These are phyloP conservation scores for Russula emetica DNA, from an alignment of 768 basidiomycete species.

Conservation along the genomic window DNA sequence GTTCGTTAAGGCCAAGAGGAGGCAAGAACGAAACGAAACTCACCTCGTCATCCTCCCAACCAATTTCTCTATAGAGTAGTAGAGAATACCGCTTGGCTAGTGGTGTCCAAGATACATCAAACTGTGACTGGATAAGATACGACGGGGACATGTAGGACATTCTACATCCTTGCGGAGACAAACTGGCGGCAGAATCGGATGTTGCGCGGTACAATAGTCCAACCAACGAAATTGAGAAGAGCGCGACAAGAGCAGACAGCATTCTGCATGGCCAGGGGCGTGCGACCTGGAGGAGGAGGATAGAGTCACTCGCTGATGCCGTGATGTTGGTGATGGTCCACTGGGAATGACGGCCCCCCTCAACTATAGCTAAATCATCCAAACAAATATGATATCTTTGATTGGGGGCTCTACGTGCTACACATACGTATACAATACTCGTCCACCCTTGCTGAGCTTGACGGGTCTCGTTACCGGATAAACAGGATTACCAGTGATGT, in stretches of 20 bases:
- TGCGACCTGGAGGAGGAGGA: too few species aligned
- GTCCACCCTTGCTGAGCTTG: too few species aligned
- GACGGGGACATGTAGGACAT: slow-evolving; percentile 97
- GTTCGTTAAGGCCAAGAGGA: slow-evolving; percentile 7
- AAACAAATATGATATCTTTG: too few species aligned
- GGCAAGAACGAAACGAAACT: slow-evolving; percentile 20
- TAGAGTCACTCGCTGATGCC: too few species aligned
- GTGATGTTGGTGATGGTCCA: too few species aligned
- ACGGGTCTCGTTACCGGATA: too few species aligned
- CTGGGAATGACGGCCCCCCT: too few species aligned
- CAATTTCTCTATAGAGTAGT: slow-evolving; percentile 87
- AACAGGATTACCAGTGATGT: too few species aligned
- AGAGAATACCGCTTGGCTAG: slow-evolving; percentile 73
- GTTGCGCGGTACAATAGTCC: slow-evolving; percentile 17
- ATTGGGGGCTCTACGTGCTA: too few species aligned
- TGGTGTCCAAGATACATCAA: slow-evolving; percentile 66
- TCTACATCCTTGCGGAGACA: slow-evolving; percentile 88
- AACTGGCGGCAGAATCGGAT: slow-evolving; percentile 26
- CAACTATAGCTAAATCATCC: too few species aligned
- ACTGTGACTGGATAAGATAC: slow-evolving; percentile 67
- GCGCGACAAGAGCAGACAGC: slow-evolving; percentile 5
- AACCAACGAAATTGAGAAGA: slow-evolving; percentile 12
- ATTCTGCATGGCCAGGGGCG: neutral
- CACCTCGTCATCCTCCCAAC: slow-evolving; percentile 71
- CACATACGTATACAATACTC: too few species aligned